These are phyloP conservation scores for Leccinum longicurvipes DNA, from an alignment of 768 basidiomycete genomes.

Conservation along the genomic window DNA sequence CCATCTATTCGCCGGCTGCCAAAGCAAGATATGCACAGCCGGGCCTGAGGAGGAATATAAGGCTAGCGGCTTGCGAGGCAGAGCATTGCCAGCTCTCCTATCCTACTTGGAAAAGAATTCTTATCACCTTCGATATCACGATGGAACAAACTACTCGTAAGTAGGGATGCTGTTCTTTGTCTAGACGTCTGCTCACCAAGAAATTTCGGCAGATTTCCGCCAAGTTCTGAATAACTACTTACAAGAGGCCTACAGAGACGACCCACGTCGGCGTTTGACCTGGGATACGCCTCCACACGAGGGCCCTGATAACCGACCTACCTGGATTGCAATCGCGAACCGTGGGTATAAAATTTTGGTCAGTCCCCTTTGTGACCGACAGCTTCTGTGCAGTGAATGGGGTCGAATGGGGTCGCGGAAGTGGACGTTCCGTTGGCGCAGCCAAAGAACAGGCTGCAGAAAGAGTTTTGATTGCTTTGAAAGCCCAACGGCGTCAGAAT, in stretches of 20 bases:
- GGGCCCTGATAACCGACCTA: constrained; percentile 22
- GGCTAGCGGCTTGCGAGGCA: not conserved
- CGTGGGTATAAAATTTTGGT: constrained; percentile 11
- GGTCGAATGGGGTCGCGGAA: constrained; percentile 23
- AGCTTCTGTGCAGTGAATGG: constrained; percentile 12
- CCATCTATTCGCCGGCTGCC: not conserved
- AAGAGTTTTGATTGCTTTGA: constrained; percentile 15
- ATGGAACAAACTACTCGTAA: constrained; percentile 14
- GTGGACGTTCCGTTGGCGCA: constrained; percentile 11
- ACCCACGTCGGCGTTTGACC: constrained; percentile 10
- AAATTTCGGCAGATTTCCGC: constrained; percentile 14
- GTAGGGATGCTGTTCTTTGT: not conserved
- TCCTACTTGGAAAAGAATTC: not conserved
- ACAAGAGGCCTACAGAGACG: constrained; percentile 14
- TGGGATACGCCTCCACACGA: constrained; percentile 14
- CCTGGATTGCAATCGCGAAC: constrained; percentile 22
- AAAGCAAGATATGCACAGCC: constrained; percentile 14
- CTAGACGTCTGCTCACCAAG: not conserved
- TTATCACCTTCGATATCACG: not conserved
- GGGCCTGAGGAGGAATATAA: constrained; percentile 15
- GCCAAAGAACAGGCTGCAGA: constrained; percentile 24
- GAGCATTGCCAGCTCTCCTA: not conserved
- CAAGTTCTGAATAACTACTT: constrained; percentile 24
- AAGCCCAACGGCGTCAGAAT: not conserved
- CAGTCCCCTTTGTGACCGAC: not conserved